Conservation (phyloP, 768 basidiomycete species). For the Suillus occidentalis region DNA sequence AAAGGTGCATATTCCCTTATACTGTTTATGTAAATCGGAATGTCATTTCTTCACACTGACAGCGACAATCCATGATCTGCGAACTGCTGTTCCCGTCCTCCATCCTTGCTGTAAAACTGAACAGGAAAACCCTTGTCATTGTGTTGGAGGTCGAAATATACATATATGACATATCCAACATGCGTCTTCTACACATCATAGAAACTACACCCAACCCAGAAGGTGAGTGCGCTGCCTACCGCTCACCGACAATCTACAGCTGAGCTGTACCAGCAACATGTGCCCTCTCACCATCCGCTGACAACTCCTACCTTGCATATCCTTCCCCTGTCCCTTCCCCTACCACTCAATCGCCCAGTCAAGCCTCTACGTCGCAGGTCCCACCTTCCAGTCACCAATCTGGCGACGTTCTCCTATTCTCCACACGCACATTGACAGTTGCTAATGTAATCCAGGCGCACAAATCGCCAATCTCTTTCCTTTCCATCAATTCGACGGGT, state of each 20-base stretch:
- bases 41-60: not conserved
- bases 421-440: conserved; percentile 86
- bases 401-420: conserved; percentile 93
- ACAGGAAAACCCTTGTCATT: conserved; percentile 94
- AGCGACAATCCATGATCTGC: conserved; percentile 99
- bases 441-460: conserved; percentile 97
- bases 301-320: conserved; percentile 93
- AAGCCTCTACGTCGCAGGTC: conserved; percentile 36
- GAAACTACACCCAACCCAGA: conserved; percentile 96
- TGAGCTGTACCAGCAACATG: conserved; percentile 70
- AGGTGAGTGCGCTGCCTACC: conserved; percentile 46
- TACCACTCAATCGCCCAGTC: conserved; percentile 51
- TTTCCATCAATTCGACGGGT: conserved; percentile 84
- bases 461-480: conserved; percentile 86
- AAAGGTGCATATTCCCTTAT: conserved; percentile 57
- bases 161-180: conserved; percentile 98
- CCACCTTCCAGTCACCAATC: conserved; percentile 47
- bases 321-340: conserved; percentile 92
- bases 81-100: conserved; percentile 96
- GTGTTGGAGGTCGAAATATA: conserved; percentile 98
- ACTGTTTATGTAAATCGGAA: conserved; percentile 10
- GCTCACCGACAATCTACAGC: conserved; percentile 6
- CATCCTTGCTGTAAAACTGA: conserved; percentile 96
- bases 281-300: conserved; percentile 90
- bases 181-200: conserved; percentile 95